Base-by-base conservation (phyloP, 1,284 basidiomycete genomes). In the Cryptococcus sp. region DNA sequence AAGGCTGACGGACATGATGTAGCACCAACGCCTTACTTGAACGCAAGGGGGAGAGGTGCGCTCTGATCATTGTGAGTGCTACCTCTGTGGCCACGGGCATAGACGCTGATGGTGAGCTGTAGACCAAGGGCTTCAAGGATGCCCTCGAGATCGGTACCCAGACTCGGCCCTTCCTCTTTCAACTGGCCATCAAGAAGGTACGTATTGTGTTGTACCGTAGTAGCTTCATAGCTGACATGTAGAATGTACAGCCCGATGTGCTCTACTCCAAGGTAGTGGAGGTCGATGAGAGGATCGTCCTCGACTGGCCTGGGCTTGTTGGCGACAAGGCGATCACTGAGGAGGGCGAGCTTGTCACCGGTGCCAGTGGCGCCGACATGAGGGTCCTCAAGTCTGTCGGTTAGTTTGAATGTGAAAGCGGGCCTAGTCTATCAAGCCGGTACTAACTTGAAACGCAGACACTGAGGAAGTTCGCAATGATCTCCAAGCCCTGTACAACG, bases 11-110 rank as follows among this genome's bases (percentile, higher is more conserved):
- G n/a, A n/a, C n/a, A n/a, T n/a, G 4, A 9, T 33, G 28, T 33
- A 47, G 46, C 13, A 98, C 95, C 11, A 98, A 98, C 66, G 94
- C 95, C 0, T 82, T 98, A 0, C 82, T 98, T 4, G 95, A 98
- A 72, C 85, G 95, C 43, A 93, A 93, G 70, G 95, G 95, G 1
- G 87, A 92, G 70, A 85, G 86, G 63, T 92, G 96, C 61, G 95
- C 92, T 0, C 80, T 98, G 20, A 78, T 98, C n/a, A 96, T 94
- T 69, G 55, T 56, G 35, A 50, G 51, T 56, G 9, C 24, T 15
- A 44, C 43, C 9, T 24, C 24, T 24, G 18, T 38, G 24, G 20
- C 36, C 7, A 16, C 12, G 13, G 28, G n/a, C n/a, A n/a, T 12
- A 13, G 33, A 24, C 5, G 46, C 49, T 47, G 21, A 52, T n/a